phyloP scores from a whole-genome alignment of 1,139 yeast species.

The Yamadazyma jaroonii region DNA sequence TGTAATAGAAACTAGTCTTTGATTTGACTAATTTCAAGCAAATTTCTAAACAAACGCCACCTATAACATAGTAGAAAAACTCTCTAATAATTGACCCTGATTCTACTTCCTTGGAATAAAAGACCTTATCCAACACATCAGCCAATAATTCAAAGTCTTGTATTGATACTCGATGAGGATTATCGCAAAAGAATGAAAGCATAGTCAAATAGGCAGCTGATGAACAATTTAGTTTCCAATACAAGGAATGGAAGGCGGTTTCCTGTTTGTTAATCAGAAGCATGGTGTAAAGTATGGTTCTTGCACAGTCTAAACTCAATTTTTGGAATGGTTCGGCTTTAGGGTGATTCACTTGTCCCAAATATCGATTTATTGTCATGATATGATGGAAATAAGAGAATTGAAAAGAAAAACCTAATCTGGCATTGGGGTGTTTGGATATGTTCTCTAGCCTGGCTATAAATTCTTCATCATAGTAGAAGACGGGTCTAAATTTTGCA shows the following conservation, averaged over 20 bases:
- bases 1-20: too few relatives aligned
- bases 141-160: background rate
- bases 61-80: too few relatives aligned
- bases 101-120: background rate
- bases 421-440: background rate
- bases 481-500: background rate
- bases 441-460: background rate
- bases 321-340: too few relatives aligned
- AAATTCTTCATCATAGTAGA: background rate
- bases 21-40: too few relatives aligned
- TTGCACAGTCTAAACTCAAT: background rate
- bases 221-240: background rate
- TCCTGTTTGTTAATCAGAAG: background rate
- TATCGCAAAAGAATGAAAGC: background rate
- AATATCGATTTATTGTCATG: background rate
- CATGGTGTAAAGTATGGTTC: background rate
- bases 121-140: background rate
- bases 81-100: too few relatives aligned
- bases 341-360: too few relatives aligned
- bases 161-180: background rate
- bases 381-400: background rate
- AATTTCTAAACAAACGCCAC: too few relatives aligned
- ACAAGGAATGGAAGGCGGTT: background rate
- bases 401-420: background rate
- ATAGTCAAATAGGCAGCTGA: background rate